These are phyloP conservation scores for Achaetomium macrosporum DNA, from an alignment of 2,329 filamentous ascomycete genomes.

Conservation along the genomic window DNA sequence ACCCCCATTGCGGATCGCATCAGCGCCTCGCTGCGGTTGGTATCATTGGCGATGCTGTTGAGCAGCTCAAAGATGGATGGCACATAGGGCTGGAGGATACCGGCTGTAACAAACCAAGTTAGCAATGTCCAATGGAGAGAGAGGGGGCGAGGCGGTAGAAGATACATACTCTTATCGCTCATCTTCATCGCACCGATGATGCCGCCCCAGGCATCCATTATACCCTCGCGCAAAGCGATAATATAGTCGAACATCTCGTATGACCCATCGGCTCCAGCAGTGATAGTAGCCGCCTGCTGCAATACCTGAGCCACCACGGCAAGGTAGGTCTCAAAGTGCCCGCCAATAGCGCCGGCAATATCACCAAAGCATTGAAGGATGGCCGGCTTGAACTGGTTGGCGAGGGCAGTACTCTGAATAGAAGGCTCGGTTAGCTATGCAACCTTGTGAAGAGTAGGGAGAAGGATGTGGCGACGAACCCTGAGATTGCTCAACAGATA, in stretches of 20 bases:
- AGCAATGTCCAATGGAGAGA: constrained; percentile 20
- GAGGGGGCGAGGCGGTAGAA: background rate
- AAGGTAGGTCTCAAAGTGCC: constrained; percentile 88
- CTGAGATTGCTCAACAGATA: constrained; percentile 86
- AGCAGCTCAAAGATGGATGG: constrained; percentile 83
- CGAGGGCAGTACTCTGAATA: constrained; percentile 67
- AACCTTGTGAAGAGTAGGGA: constrained; percentile 5
- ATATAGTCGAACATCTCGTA: constrained; percentile 98
- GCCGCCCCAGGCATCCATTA: constrained; percentile 98
- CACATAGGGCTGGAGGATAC: constrained; percentile 69
- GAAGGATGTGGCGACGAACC: constrained; percentile 42
- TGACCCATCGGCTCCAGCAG: constrained; percentile 69
- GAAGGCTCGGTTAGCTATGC: constrained; percentile 3
- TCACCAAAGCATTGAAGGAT: constrained; percentile 98
- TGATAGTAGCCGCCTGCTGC: constrained; percentile 84
- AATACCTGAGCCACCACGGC: constrained; percentile 88
- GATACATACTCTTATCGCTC: constrained; percentile 63
- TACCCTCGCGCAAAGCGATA: constrained; percentile 88
- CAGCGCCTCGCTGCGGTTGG: constrained; percentile 83
- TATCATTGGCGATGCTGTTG: constrained; percentile 70
- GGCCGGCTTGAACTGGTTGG: constrained; percentile 95
- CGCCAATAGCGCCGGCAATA: constrained; percentile 89
- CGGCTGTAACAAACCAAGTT: constrained; percentile 43
- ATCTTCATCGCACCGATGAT: constrained; percentile 92
- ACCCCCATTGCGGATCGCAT: constrained; percentile 96